These are phyloP conservation scores for Sporothrix globosa DNA, from an alignment of 2,329 filamentous ascomycete genomes.

Conservation along the genomic window DNA sequence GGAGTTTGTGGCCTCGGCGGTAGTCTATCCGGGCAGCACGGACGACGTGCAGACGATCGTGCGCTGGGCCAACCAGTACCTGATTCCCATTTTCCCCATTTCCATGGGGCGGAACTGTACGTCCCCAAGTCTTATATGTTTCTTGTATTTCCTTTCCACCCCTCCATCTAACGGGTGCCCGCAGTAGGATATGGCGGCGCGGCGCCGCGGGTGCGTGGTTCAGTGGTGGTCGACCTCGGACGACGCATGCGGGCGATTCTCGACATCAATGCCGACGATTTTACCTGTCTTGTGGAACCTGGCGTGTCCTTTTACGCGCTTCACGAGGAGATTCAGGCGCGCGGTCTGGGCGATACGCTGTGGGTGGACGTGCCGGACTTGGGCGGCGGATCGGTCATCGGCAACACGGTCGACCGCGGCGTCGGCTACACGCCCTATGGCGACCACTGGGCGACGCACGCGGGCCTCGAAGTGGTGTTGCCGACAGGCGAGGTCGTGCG, in stretches of 20 bases:
- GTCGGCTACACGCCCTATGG: conserved; percentile 52
- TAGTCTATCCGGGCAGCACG: conserved; percentile 50
- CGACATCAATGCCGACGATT: conserved; percentile 54
- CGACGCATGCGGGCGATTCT: conserved; percentile 57
- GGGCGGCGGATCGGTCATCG: conserved; percentile 50
- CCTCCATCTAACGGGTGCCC: neutral
- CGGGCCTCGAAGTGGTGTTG: conserved; percentile 44
- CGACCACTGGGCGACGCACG: conserved; percentile 47
- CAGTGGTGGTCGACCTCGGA: conserved; percentile 55
- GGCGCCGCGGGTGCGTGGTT: conserved; percentile 55
- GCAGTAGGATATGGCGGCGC: conserved; percentile 52
- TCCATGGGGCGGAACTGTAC: conserved; percentile 51
- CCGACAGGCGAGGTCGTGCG: conserved; percentile 49
- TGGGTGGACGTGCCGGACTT: conserved; percentile 51
- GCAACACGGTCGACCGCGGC: conserved; percentile 52
- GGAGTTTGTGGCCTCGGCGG: conserved; percentile 49
- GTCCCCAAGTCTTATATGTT: no score
- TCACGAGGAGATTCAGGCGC: conserved; percentile 41
- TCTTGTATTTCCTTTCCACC: no score
- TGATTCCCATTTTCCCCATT: conserved; percentile 53
- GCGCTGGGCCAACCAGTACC: conserved; percentile 36
- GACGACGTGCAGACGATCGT: conserved; percentile 54
- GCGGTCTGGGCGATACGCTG: conserved; percentile 45
- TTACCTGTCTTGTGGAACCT: conserved; percentile 57
- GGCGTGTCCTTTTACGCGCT: conserved; percentile 58